Base-by-base conservation (phyloP, 768 basidiomycete genomes). In the Russula vinacea region DNA sequence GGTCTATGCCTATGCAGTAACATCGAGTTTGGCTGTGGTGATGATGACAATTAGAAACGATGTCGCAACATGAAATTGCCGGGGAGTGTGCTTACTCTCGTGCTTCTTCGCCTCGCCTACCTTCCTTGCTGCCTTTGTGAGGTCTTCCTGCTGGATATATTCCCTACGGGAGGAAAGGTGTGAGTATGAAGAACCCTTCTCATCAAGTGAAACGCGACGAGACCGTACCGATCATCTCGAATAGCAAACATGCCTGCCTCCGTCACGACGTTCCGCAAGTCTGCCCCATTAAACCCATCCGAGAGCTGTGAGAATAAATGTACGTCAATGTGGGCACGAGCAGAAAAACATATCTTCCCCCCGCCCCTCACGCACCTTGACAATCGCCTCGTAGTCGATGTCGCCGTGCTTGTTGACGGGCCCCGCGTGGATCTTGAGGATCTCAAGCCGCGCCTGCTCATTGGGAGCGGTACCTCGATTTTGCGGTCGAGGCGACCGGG, bases 201-300 rank as follows among this genome's bases (percentile, higher is more conserved):
- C n/a, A n/a, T 70, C n/a, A 45, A 24, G 26, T 49, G 54, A 11
- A 4, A 37, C 45, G 54, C 6, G n/a, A 32, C 11, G 26, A 4
- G 11, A 5, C 73, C 83, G 59, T 60, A 89, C 90, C 92, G 81
- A 70, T 98, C 96, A 64, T 98, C 96, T 52, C 97, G 84, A 70
- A 99, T 98, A 8, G 97, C 97, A 72, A 98, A 98, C 94, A 99
- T 96, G 51, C 96, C 96, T 24, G 92, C 89, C 75, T 96, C 94
- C 4, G 94, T 97, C 49, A 95, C 86, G 26, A 98, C 91, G 73
- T 98, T 98, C 54, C 94, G 83, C 72, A 98, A 74, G 79, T 98
- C 97, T 19, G 97, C 97, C 59, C 97, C 97, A 73, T 98, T 98
- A 80, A 98, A 98, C 0, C 83, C 83, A 69, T 97, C 95, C 0